A percentile compares a stretch with the other conserved stretches of the same genome.
phyloP scores from a whole-genome alignment of 1,284 basidiomycete species.

The Heliocybe sulcata region DNA sequence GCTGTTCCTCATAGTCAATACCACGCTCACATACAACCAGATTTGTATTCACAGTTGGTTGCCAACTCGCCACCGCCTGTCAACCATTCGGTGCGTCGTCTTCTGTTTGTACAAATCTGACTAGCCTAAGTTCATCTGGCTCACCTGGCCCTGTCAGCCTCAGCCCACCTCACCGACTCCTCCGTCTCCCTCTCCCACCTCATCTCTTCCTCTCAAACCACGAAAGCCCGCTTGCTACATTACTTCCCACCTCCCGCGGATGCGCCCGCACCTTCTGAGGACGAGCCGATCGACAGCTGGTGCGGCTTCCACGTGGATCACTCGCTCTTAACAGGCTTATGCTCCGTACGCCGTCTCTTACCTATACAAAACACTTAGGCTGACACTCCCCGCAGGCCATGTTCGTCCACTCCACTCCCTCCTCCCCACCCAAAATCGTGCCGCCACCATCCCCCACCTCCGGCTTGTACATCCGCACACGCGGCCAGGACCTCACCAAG shows the following conservation, averaged over 20 bases:
- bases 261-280: slow-evolving; percentile 29
- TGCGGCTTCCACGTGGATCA: slow-evolving; percentile 84
- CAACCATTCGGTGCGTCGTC: slow-evolving; percentile 71
- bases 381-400: slow-evolving; percentile 55
- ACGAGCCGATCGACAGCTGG: slow-evolving; percentile 73
- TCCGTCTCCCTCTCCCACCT: slow-evolving; percentile 56
- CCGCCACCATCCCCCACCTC: slow-evolving; percentile 65
- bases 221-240: slow-evolving; percentile 83
- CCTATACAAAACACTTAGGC: too few species aligned
- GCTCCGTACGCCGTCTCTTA: slow-evolving; percentile 48
- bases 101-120: slow-evolving; percentile 4
- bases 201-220: slow-evolving; percentile 61
- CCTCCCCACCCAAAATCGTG: slow-evolving; percentile 39
- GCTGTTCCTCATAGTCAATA: too few species aligned
- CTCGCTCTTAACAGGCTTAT: slow-evolving; percentile 83
- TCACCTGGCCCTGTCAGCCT: slow-evolving; percentile 31
- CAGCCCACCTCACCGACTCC: slow-evolving; percentile 54
- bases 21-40: too few species aligned
- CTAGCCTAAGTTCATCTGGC: too few species aligned
- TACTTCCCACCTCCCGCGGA: slow-evolving; percentile 72
- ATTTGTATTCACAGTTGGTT: slow-evolving; percentile 76
- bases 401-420: slow-evolving; percentile 50
- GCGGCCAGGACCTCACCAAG: slow-evolving; percentile 68
- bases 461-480: slow-evolving; percentile 85
- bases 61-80: slow-evolving; percentile 75